Percentiles rank a stretch among this genome's conserved stretches.
phyloP scores from a whole-genome alignment of 805 yeast species.

The Ogataea salicorniae region DNA sequence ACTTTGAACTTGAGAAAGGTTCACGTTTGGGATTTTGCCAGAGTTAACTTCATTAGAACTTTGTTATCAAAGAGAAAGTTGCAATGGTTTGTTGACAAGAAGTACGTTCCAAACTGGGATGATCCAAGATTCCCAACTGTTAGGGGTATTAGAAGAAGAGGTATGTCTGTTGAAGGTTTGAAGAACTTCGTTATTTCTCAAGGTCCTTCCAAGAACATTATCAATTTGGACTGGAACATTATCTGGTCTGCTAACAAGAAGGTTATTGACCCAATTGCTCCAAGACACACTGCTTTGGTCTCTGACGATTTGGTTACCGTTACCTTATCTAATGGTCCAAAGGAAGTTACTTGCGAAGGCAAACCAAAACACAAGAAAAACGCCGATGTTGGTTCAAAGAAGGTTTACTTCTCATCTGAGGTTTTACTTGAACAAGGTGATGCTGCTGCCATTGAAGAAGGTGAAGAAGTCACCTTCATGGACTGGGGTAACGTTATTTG shows the following conservation, averaged over 20 bases:
- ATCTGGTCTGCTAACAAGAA: constrained; percentile 98
- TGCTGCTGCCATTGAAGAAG: constrained; percentile 58
- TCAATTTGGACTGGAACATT: constrained; percentile 94
- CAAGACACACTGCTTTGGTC: constrained; percentile 85
- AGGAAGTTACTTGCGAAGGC: constrained; percentile 54
- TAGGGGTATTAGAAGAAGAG: constrained; percentile 98
- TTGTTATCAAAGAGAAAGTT: constrained; percentile 93
- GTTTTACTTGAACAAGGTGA: constrained; percentile 84
- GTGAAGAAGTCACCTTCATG: constrained; percentile 96
- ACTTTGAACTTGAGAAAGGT: constrained; percentile 84
- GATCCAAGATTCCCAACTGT: constrained; percentile 99
- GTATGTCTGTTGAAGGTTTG: constrained; percentile 98
- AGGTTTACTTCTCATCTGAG: constrained; percentile 59
- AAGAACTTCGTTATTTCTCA: constrained; percentile 89
- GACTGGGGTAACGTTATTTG: constrained; percentile 97
- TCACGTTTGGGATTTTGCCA: constrained; percentile 95
- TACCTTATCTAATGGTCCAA: constrained; percentile 65
- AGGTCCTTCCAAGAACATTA: constrained; percentile 97
- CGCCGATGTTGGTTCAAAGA: constrained; percentile 81
- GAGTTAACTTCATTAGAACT: constrained; percentile 96
- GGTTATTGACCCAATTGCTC: constrained; percentile 94
- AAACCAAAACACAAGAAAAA: constrained; percentile 95
- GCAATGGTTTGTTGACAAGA: constrained; percentile 97
- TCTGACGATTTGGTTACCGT: constrained; percentile 63
- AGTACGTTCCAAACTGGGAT: constrained; percentile 89